Percentiles rank a stretch among this genome's conserved stretches.
These are phyloP conservation scores for Funneliformis caledonium DNA, from an alignment of 371 early-diverging fungal species.

Conservation along the genomic window DNA sequence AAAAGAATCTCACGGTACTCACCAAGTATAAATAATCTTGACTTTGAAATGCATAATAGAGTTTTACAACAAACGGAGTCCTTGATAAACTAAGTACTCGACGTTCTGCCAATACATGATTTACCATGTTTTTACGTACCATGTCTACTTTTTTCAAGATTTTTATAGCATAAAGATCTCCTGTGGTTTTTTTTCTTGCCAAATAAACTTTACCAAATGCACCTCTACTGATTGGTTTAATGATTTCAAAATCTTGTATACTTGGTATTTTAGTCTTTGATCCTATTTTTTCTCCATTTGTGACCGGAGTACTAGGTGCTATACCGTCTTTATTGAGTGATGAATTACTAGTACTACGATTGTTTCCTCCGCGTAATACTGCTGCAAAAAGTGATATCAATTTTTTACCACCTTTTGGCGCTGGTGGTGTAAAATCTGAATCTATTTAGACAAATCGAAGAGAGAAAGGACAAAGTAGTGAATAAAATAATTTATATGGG, in stretches of 20 bases:
- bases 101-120: constrained; percentile 90
- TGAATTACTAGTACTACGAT: constrained; percentile 38
- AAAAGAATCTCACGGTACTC: constrained; percentile 44
- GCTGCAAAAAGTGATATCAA: constrained; percentile 58
- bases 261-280: constrained; percentile 62
- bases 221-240: constrained; percentile 87
- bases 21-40: constrained; percentile 89
- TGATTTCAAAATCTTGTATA: constrained; percentile 84
- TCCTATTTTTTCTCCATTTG: constrained; percentile 31
- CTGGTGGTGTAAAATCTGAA: constrained; percentile 26
- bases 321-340: constrained; percentile 32
- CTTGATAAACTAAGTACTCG: constrained; percentile 81
- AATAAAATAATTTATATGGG: background rate
- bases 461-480: background rate
- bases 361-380: constrained; percentile 49
- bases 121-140: constrained; percentile 92
- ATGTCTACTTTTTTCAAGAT: constrained; percentile 90
- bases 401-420: constrained; percentile 46
- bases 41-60: constrained; percentile 91
- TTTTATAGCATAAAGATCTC: constrained; percentile 92
- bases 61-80: constrained; percentile 91
- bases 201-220: constrained; percentile 90
- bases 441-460: background rate
- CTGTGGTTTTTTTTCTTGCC: constrained; percentile 80
- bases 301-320: background rate